Base-by-base conservation (phyloP, 768 basidiomycete species). In the Guyanaporus albipodus region DNA sequence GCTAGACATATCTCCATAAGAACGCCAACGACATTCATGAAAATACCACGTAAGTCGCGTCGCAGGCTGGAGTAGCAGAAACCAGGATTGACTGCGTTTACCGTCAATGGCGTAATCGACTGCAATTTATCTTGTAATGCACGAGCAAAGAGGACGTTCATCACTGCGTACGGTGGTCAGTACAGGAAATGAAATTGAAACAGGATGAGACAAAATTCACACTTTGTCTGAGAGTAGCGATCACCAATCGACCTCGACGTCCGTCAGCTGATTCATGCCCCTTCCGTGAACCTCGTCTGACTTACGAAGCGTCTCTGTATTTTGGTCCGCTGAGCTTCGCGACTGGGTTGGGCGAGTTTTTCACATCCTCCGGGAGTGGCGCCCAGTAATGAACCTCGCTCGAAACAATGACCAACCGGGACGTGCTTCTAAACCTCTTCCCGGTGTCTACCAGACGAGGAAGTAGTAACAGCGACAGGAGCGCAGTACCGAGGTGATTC, bases 391-490 rank as follows among this genome's bases (percentile, higher is more conserved):
- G 66, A 1, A 56, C 39, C 0, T 47, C 61, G 31, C 70, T 72
- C 0, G 67, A 33, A 3, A 70, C 62, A 10, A 71, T 40, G 21
- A 68, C 63, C 28, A 72, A 38, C 6, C 66, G 53, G 3, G 58
- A 55, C 2, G 57, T 53, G 39, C 34, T 54, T 4, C 59, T 40
- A 2, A 61, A 58, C 7, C 55, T 52, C 15, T 43, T 51, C 2
- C 60, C 63, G 0, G 70, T 62, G 19, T 58, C 50, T 4, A 58
- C 27, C 5, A 72, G 48, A 5, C 38, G 42, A 4, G 70, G 71
- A 0, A 74, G 50, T 0, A 74, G 55, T 1, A 68, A 46, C 7
- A 72, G 42, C 0, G 62, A 62, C 6, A 66, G 40, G 17, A 72
- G 52, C 0, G 63, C 52, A 0, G 69, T 70, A 7, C 58, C 39